Conservation (phyloP, 495 filamentous ascomycete species). For the Extremus antarcticus region DNA sequence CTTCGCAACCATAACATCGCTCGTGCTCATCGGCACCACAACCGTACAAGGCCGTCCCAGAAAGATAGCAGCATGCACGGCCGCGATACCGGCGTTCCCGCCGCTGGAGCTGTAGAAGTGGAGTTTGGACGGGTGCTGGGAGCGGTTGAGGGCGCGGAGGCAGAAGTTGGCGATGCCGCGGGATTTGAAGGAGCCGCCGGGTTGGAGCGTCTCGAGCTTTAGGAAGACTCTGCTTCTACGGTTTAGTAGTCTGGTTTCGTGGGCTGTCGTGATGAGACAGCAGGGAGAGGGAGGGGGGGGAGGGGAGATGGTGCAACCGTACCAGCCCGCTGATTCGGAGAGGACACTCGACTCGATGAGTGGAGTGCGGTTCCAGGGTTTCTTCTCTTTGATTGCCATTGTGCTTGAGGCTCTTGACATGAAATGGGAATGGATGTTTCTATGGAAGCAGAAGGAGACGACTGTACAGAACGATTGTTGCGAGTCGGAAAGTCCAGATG, state of each 20-base stretch:
- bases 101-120: slow-evolving; percentile 86
- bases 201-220: slow-evolving; percentile 89
- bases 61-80: slow-evolving; percentile 61
- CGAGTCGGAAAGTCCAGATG: no score
- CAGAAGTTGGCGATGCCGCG: slow-evolving; percentile 76
- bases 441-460: not conserved
- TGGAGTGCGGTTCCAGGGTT: slow-evolving; percentile 64
- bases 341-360: slow-evolving; percentile 56
- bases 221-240: slow-evolving; percentile 54
- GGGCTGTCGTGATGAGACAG: not conserved
- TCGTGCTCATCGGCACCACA: slow-evolving; percentile 62
- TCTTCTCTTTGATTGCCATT: slow-evolving; percentile 8
- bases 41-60: slow-evolving; percentile 71
- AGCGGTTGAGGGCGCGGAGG: slow-evolving; percentile 40
- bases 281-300: not conserved
- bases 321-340: slow-evolving; percentile 66
- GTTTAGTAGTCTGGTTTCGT: slow-evolving; percentile 22
- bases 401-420: not conserved
- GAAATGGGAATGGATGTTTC: not conserved
- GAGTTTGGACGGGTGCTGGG: slow-evolving; percentile 33
- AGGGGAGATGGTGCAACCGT: slow-evolving; percentile 17
- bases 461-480: no score
- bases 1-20: slow-evolving; percentile 61
- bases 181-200: slow-evolving; percentile 91
- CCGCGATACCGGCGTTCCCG: slow-evolving; percentile 88